Evolutionary conservation across 305 asterid species (phyloP), one percentile per base, ranked within the genome.

Genomic region (Caryopteris hybrid): DNA sequence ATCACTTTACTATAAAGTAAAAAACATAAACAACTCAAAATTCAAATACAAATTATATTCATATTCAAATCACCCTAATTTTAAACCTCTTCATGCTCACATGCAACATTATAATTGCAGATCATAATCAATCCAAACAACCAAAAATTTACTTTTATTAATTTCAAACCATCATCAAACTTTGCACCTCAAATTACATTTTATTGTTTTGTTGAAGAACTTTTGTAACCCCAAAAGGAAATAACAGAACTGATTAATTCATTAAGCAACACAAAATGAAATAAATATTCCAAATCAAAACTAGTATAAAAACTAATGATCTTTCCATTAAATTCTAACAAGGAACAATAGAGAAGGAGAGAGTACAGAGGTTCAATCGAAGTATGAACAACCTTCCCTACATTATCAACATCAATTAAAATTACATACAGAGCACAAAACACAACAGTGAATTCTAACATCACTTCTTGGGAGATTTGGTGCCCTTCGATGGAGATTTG

Each of bases 401-500:
- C 53, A 63, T 39, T n/a, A 63, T 36, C 52, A 46, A 21, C 71
- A 68, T 7, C 56, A 43, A 53, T 29, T 16, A 13, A 64, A 64
- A 47, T 12, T 50, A 65, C 63, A 66, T 65, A 65, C 68, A 64
- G 18, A 38, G 36, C 46, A 46, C 3, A 68, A 34, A 47, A 17
- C 8, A 17, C 8, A 27, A 6, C 12, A 68, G 48, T 36, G 11
- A 36, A 36, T 36, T 9, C 10, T 36, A 36, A 36, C 42, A 74
- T 46, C 74, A 77, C 61, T 81, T 81, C 76, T 69, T 81, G 0
- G 84, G 84, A 11, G 85, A 80, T 31, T 81, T 81, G 18, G 83
- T 21, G 8, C 52, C 79, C 68, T 63, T 81, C 0, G 82, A 18
- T 0, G 85, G 79, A 1, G 87, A 79, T 33, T 79, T 82, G 0